Base-by-base conservation (phyloP, 2,329 filamentous ascomycete genomes). In the Botrytis aclada region DNA sequence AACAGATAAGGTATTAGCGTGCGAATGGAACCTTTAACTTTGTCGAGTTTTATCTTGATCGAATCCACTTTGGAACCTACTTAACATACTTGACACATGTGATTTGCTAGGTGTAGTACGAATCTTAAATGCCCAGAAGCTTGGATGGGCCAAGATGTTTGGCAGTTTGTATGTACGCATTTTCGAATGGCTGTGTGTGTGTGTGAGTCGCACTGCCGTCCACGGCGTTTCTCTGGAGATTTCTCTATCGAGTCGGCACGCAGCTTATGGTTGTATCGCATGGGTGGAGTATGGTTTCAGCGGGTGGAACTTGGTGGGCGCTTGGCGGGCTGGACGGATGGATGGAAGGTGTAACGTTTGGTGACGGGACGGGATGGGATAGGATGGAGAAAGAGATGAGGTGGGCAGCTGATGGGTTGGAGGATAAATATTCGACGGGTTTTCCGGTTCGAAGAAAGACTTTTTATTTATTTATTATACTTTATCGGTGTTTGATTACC, bases 1-100 rank as follows among this genome's bases (percentile, higher is more conserved):
- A 66, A 51, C 43, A 51, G 63, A 51, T 66, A 66, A 66, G 32
- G 25, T 66, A 66, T 66, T 51, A 34, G 43, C 45, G 29, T 25
- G 6, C 32, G 63, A 37, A 29, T 66, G 18, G 25, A 51, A 54
- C 47, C 25, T 14, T 54, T 54, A 54, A 54, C 47, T 54, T 54
- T 54, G 25, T 63, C 41, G 61, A 63, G 47, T 54, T 51, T 63
- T 29, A 43, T 25, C 37, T 43, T 41, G 14, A 54, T 54, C 37
- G 14, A 20, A 41, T n/a, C 25, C 16, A 16, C 37, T 41, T 10
- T n/a, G 3, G n/a, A n/a, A 18, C 37, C 22, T 37, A n/a, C 4
- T 41, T 62, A 6, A 62, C 34, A 41, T n/a, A 18, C n/a, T 56
- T 56, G 51, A 56, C n/a, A 18, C 51, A 56, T 56, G 51, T 29